Conservation (phyloP, 202 grass and related monocot genomes). For the Musa balbisiana region DNA sequence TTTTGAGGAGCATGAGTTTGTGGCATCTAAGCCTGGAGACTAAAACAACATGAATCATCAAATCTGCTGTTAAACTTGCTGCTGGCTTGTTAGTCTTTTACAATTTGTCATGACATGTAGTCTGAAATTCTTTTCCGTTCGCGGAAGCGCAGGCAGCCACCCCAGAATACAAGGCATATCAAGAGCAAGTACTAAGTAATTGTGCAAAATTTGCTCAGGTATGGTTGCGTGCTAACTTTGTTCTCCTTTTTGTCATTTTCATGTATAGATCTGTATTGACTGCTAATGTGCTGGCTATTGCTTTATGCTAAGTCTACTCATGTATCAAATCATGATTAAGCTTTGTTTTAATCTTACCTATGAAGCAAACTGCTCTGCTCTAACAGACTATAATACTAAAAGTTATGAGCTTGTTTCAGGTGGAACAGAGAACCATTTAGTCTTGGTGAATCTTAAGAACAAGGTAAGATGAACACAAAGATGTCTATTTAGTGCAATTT, state of each 20-base stretch:
- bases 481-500: slow-evolving; percentile 2
- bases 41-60: not conserved
- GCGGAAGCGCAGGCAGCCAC: slow-evolving; percentile 56
- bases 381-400: not conserved
- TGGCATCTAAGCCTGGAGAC: not conserved
- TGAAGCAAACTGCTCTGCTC: not conserved
- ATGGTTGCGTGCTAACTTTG: not conserved
- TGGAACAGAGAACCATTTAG: slow-evolving; percentile 98
- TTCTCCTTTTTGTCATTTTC: too few species aligned
- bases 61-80: not conserved
- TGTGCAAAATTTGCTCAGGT: slow-evolving; percentile 94
- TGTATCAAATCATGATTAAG: too few species aligned
- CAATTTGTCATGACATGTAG: not conserved
- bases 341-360: not conserved
- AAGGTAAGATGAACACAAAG: slow-evolving; percentile 51
- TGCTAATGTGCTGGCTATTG: too few species aligned
- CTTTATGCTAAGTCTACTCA: too few species aligned
- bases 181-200: slow-evolving; percentile 96
- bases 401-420: slow-evolving; percentile 87
- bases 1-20: too few species aligned
- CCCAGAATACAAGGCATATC: slow-evolving; percentile 75
- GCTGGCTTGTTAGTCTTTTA: not conserved
- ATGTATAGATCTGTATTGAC: too few species aligned
- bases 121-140: slow-evolving; percentile 17
- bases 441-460: slow-evolving; percentile 92